Evolutionary conservation across 2,329 filamentous ascomycete species (phyloP), one percentile per base, ranked within the genome.

Genomic region (Fusarium globosum): DNA sequence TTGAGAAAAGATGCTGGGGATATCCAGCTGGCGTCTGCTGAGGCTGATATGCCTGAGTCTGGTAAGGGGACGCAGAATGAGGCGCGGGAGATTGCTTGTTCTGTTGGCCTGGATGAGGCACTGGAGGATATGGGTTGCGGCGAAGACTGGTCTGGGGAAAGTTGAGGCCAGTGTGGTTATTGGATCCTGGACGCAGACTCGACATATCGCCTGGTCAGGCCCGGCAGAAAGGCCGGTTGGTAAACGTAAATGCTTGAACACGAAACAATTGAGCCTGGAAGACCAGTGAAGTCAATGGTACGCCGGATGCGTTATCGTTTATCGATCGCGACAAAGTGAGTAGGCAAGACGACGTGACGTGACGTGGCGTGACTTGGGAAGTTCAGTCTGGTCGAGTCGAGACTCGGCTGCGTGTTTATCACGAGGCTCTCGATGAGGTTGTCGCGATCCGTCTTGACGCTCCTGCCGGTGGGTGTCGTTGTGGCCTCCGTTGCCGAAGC

Each of bases 51-150:
- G 85, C 82, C 72, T 87, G 86, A 60, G 85, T 78, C 79, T 88
- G 87, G 77, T 90, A 90, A 5, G 88, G 86, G 67, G 88, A 86
- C 68, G 87, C 85, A 76, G 87, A 84, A 72, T 88, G 87, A 71
- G 87, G 84, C 28, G 86, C 86, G 43, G 88, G 86, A 35, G 88
- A 88, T 69, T 87, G 86, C 79, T 90, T 89, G 78, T 86, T 88
- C 73, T 85, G 83, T 75, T 86, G 85, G 73, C 84, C 85, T 67
- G 85, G 82, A 76, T 88, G 86, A 41, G 84, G 82, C n/a, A 38
- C 58, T 62, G 85, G 82, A 77, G 83, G 83, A 73, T 85, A 88
- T 72, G 78, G 81, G 64, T 79, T 81, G 68, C 88, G 87, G 80
- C 88, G 83, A 68, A 88, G 76, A 79, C 81, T 80, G 77, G 85